These are phyloP conservation scores for Luffa acutangula DNA, from an alignment of 306 rosid genomes.

Conservation along the genomic window DNA sequence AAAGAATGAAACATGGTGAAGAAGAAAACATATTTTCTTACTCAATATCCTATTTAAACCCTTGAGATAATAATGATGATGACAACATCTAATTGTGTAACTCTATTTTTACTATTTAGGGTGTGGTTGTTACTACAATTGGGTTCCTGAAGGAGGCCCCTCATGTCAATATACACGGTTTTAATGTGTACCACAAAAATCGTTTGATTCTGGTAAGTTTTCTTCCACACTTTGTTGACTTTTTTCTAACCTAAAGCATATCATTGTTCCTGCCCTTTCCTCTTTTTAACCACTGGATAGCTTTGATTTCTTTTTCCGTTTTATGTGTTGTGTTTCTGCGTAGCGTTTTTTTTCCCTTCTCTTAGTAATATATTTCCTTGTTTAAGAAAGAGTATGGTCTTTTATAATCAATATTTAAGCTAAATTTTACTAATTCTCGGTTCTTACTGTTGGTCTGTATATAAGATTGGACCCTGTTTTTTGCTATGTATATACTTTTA, in stretches of 20 bases:
- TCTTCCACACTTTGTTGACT: not conserved
- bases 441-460: not conserved
- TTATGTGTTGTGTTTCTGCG: not conserved
- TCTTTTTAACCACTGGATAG: not conserved
- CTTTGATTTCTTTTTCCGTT: not conserved
- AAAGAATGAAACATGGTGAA: not conserved
- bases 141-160: constrained; percentile 97
- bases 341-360: not conserved
- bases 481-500: not conserved
- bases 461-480: not conserved
- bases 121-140: constrained; percentile 52
- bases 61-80: not conserved
- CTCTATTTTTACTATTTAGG: constrained; percentile 33
- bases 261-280: not conserved
- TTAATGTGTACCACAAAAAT: constrained; percentile 85
- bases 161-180: constrained; percentile 54
- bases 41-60: not conserved
- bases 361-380: not conserved
- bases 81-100: not conserved
- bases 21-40: not conserved
- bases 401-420: not conserved
- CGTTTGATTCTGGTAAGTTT: constrained; percentile 70
- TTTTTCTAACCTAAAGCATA: not conserved
- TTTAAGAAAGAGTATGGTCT: not conserved
- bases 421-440: not conserved